phyloP scores from a whole-genome alignment of 345 rosid genomes.

The Lenwebbia sp. region DNA sequence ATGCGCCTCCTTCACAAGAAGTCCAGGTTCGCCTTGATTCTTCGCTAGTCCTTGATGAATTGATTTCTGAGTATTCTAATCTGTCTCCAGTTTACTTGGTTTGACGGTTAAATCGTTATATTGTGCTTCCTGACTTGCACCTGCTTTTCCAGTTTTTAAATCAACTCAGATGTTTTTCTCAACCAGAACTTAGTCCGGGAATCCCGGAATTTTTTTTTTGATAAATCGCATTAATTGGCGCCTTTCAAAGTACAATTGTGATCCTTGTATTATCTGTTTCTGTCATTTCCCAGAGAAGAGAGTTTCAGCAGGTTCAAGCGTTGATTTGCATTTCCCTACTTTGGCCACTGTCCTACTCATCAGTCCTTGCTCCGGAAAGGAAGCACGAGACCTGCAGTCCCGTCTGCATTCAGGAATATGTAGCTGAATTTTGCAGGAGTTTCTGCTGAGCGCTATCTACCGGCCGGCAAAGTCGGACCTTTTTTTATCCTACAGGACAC shows the following conservation, averaged over 20 bases:
- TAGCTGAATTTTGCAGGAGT: neutral
- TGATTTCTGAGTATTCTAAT: neutral
- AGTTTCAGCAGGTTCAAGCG: neutral
- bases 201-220: no score
- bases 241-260: neutral
- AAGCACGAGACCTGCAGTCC: neutral
- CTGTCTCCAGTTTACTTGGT: neutral
- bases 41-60: neutral
- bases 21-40: neutral
- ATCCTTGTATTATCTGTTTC: neutral
- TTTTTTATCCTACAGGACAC: neutral
- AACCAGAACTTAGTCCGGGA: neutral
- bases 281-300: neutral
- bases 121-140: neutral
- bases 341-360: neutral
- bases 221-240: neutral
- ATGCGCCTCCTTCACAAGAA: neutral
- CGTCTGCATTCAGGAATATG: neutral
- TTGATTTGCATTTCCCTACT: neutral
- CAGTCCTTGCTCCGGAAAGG: neutral
- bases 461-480: neutral
- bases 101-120: neutral
- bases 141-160: neutral
- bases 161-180: neutral
- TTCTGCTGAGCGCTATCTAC: neutral